Conservation (phyloP, 106 monocot genomes). For the Allium sativum region DNA sequence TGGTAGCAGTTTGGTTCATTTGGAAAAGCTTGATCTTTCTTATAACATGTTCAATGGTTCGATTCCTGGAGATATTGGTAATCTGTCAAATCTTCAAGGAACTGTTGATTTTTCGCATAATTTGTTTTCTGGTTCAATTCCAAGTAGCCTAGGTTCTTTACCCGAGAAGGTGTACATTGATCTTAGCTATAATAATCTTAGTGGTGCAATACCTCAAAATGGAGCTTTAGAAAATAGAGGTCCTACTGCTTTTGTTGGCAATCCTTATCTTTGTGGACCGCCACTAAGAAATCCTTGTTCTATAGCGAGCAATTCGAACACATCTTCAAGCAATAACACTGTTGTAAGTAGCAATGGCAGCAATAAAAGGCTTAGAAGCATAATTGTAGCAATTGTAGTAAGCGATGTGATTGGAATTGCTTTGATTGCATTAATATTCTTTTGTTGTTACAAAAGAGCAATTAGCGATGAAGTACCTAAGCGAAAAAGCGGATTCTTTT, state of each 20-base stretch:
- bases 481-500: conserved; percentile 34
- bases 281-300: conserved; percentile 67
- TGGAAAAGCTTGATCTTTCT: conserved; percentile 68
- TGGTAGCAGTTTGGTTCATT: conserved; percentile 25
- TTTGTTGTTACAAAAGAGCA: conserved; percentile 50
- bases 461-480: conserved; percentile 16
- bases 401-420: conserved; percentile 53
- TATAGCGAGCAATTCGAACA: conserved; percentile 17
- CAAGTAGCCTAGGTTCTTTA: conserved; percentile 55
- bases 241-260: conserved; percentile 80
- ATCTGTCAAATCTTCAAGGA: conserved; percentile 54
- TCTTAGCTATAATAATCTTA: conserved; percentile 69
- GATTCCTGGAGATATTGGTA: conserved; percentile 61
- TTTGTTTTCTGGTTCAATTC: conserved; percentile 65
- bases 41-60: conserved; percentile 52
- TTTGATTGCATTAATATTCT: conserved; percentile 65
- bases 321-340: background rate
- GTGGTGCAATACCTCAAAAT: conserved; percentile 66
- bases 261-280: conserved; percentile 74
- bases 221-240: conserved; percentile 75
- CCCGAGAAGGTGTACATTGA: conserved; percentile 95
- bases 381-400: conserved; percentile 44
- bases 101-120: conserved; percentile 77
- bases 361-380: conserved; percentile 27
- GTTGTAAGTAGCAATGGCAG: background rate